Conservation (phyloP, 176 grass and related monocot species). For the Elymus sibiricus region DNA sequence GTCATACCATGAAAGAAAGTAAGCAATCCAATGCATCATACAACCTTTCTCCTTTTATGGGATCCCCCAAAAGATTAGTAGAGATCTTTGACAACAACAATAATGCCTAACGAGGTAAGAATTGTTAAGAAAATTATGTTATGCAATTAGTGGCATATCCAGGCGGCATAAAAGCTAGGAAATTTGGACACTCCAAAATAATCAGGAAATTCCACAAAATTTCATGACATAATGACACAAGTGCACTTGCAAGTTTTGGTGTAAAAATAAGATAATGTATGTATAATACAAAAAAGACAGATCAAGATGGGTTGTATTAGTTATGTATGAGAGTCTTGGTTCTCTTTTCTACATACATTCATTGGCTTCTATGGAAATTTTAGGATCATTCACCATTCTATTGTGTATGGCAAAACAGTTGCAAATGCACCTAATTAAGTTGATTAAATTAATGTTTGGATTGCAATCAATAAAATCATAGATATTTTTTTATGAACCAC, state of each 20-base stretch:
- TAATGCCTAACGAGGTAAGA: conserved; percentile 22
- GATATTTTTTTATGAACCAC: background rate
- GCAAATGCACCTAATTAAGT: background rate
- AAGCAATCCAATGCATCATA: conserved; percentile 31
- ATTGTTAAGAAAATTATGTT: background rate
- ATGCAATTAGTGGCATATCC: background rate
- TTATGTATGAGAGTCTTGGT: background rate
- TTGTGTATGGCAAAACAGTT: background rate
- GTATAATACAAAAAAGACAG: background rate
- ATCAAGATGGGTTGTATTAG: background rate
- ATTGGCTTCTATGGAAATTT: background rate
- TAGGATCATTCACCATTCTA: background rate
- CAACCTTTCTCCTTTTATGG: conserved; percentile 18
- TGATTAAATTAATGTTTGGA: background rate
- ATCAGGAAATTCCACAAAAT: background rate
- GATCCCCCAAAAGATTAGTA: conserved; percentile 2
- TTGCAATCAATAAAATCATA: background rate
- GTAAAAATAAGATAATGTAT: background rate
- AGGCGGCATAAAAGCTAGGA: background rate
- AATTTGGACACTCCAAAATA: background rate
- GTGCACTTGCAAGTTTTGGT: background rate
- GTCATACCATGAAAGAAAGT: conserved; percentile 36
- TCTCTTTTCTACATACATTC: background rate
- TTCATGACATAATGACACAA: background rate
- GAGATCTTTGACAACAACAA: conserved; percentile 23